These are phyloP conservation scores for Maudiozyma serrabonitensis DNA, from an alignment of 805 yeast species.

Conservation along the genomic window DNA sequence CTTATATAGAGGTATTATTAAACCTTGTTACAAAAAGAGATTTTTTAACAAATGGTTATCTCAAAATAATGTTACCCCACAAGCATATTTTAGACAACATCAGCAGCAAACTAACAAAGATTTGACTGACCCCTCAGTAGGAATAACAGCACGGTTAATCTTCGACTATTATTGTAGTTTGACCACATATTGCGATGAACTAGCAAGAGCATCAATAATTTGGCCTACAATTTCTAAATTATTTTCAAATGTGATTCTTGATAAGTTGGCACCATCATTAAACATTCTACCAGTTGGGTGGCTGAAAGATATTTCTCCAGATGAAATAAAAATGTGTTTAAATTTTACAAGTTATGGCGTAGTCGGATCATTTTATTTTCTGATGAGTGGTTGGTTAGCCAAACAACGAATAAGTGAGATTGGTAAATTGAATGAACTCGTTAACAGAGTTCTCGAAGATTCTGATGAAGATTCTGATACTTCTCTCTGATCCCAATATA, in stretches of 20 bases:
- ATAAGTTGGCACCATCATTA: constrained; percentile 1
- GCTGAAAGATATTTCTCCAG: constrained; percentile 6
- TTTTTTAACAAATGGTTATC: not conserved
- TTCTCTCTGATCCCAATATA: not conserved
- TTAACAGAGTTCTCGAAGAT: not conserved
- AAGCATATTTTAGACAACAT: not conserved
- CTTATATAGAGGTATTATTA: not conserved
- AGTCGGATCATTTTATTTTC: constrained; percentile 11
- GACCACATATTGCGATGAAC: constrained; percentile 9
- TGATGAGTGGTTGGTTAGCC: constrained; percentile 6
- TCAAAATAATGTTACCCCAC: not conserved
- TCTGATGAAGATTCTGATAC: not conserved
- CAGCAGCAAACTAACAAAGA: not conserved
- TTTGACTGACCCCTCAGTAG: not conserved
- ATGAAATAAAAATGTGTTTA: constrained; percentile 17
- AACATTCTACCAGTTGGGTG: not conserved
- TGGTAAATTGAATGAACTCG: not conserved
- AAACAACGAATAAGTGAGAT: not conserved
- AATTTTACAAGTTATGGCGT: constrained; percentile 20
- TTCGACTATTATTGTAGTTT: not conserved
- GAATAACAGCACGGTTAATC: not conserved
- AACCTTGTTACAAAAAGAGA: not conserved
- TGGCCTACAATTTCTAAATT: constrained; percentile 18
- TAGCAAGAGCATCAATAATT: constrained; percentile 5
- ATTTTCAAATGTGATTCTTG: constrained; percentile 7